Evolutionary conservation across 495 filamentous ascomycete genomes (phyloP).

Genomic region (Endocarpon pusillum): DNA sequence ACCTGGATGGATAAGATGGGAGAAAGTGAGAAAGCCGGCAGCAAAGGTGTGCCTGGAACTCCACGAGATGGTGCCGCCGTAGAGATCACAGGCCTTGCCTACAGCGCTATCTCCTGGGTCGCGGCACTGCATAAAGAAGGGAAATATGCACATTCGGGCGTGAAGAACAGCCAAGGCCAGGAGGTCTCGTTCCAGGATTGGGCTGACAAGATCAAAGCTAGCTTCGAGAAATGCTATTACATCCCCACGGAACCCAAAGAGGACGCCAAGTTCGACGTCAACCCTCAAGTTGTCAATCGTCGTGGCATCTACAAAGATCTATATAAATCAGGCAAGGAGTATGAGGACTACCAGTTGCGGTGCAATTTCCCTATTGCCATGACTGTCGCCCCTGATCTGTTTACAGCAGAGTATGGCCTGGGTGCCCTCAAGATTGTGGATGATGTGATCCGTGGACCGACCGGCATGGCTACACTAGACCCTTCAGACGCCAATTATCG

Average conservation of each 20-base stretch:
- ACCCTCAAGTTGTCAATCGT: slow-evolving; percentile 60
- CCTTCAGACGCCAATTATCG: slow-evolving; percentile 83
- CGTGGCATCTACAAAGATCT: slow-evolving; percentile 97
- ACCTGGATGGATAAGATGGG: slow-evolving; percentile 99
- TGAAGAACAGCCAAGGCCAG: slow-evolving; percentile 35
- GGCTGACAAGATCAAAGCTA: slow-evolving; percentile 63
- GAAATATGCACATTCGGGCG: slow-evolving; percentile 52
- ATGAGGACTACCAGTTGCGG: slow-evolving; percentile 93
- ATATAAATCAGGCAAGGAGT: slow-evolving; percentile 79
- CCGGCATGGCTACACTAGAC: slow-evolving; percentile 92
- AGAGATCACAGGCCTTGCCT: slow-evolving; percentile 84
- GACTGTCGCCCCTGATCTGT: slow-evolving; percentile 80
- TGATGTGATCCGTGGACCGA: slow-evolving; percentile 60
- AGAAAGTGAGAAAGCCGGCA: slow-evolving; percentile 79
- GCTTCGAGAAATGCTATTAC: slow-evolving; percentile 84
- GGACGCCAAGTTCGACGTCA: slow-evolving; percentile 62
- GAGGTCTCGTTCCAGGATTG: slow-evolving; percentile 61
- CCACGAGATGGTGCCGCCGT: slow-evolving; percentile 89
- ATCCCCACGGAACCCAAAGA: slow-evolving; percentile 51
- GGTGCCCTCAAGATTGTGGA: slow-evolving; percentile 65
- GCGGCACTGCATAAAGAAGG: slow-evolving; percentile 43
- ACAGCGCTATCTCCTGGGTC: slow-evolving; percentile 76
- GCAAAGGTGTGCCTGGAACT: slow-evolving; percentile 88
- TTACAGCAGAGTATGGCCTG: slow-evolving; percentile 59
- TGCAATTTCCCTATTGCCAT: slow-evolving; percentile 93